Conservation (phyloP, 805 yeast genomes). For the Torulaspora franciscae region DNA sequence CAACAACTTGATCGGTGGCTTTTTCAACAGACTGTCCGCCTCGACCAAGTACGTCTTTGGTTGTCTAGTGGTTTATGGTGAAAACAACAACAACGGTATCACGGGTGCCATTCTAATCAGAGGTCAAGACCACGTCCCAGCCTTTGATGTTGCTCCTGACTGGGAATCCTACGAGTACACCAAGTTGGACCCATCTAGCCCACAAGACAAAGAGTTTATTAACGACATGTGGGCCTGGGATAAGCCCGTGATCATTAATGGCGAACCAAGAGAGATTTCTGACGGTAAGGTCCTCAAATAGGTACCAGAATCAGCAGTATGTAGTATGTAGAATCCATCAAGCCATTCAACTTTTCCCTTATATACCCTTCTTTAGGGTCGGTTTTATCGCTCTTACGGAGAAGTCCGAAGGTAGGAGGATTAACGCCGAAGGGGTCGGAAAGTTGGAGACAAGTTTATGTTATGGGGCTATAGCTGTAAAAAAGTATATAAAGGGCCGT, state of each 20-base stretch:
- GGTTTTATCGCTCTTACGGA: constrained; percentile 1
- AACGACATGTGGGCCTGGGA: constrained; percentile 98
- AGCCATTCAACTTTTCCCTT: neutral
- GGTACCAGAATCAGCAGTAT: neutral
- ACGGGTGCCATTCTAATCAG: constrained; percentile 91
- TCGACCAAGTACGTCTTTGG: constrained; percentile 95
- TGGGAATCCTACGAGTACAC: constrained; percentile 90
- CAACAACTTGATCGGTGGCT: constrained; percentile 95
- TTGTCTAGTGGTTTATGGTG: constrained; percentile 91
- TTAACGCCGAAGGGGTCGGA: constrained; percentile 4
- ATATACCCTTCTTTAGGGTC: neutral
- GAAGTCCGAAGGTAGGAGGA: neutral
- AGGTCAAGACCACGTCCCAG: constrained; percentile 88
- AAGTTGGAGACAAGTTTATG: neutral
- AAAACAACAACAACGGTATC: constrained; percentile 97
- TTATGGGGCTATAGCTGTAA: neutral
- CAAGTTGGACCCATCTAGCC: constrained; percentile 74
- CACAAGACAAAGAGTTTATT: constrained; percentile 72
- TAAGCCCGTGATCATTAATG: constrained; percentile 77
- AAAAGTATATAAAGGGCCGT: constrained; percentile 4
- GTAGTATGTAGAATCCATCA: neutral
- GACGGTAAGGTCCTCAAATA: constrained; percentile 98
- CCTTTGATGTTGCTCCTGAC: constrained; percentile 98
- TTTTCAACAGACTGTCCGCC: constrained; percentile 89
- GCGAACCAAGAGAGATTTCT: constrained; percentile 79